Evolutionary conservation across 805 yeast genomes (phyloP), one percentile per base, ranked within the genome.

Genomic region (Teunomyces kruisii): DNA sequence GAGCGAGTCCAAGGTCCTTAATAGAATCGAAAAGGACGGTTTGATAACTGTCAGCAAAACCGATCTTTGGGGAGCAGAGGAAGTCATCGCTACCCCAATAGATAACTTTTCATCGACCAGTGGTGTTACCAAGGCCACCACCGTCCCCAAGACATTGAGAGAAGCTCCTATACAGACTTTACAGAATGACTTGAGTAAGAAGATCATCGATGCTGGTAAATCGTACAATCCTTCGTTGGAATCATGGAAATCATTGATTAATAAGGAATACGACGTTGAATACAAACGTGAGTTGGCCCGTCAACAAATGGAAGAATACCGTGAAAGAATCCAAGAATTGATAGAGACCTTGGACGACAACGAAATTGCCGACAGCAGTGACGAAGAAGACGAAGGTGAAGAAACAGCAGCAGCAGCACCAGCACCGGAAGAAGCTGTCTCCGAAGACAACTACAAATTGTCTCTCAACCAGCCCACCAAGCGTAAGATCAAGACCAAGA

Each of bases 161-260:
- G 63, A 68, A 27, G 69, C 68, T 2, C 84, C 95, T 1, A 61
- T 82, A n/a, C 55, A 56, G 33, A 78, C 88, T 13, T 75, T 72
- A 46, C 74, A 75, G n/a, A 56, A 68, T 39, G 82, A 74, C 14
- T 63, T 54, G 1, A 45, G 52, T 10, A 55, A 58, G 8, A 56
- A 58, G 32, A 32, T 82, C 3, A 90, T 96, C 9, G 84, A 84
- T 55, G 94, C 84, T 1, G 98, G 98, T 44, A 87, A 86, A 62
- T 91, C 98, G 2, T 94, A 89, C 61, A 94, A 94, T 61, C 99
- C 99, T 19, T 77, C 92, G 9, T 72, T 83, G 51, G 86, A 84
- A 45, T 80, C 86, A 22, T 94, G 99, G 99, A 81, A 81, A 55
- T 66, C 64, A 14, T 74, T 91, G 54, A 79, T 94, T 42, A 70